Conservation (phyloP, 768 basidiomycete genomes). For the Lyophyllum atratum region DNA sequence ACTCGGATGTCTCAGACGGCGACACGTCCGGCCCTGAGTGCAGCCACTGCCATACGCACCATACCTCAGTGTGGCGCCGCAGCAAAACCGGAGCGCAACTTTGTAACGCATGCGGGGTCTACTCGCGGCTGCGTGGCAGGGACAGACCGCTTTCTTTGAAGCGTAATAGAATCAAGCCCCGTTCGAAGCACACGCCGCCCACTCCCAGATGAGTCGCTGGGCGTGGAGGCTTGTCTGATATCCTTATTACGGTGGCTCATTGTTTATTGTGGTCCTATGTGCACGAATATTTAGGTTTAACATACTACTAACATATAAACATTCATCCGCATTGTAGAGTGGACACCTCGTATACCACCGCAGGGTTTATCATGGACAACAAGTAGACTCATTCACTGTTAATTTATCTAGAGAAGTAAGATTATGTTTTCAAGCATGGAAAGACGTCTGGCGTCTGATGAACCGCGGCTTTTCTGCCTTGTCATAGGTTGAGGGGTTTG, state of each 20-base stretch:
- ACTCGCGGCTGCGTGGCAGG: constrained; percentile 46
- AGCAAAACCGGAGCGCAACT: constrained; percentile 51
- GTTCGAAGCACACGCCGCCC: constrained; percentile 41
- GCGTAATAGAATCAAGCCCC: constrained; percentile 50
- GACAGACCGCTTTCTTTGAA: constrained; percentile 46
- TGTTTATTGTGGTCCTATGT: background rate
- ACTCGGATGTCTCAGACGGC: constrained; percentile 39
- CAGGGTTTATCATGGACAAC: background rate
- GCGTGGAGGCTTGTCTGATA: background rate
- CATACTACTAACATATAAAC: background rate
- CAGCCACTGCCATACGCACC: constrained; percentile 50
- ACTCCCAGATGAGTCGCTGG: constrained; percentile 8
- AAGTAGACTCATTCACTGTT: background rate
- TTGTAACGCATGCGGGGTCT: constrained; percentile 55
- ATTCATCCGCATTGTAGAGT: background rate
- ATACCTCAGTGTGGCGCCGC: constrained; percentile 52
- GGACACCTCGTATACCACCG: background rate
- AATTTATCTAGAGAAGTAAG: background rate
- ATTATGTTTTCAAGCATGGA: constrained; percentile 1
- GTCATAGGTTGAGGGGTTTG: background rate
- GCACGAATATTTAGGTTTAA: constrained; percentile 3
- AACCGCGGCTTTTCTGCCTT: background rate
- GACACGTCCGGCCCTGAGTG: constrained; percentile 47
- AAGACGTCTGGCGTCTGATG: constrained; percentile 10
- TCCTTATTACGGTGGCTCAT: background rate